Percentiles rank a stretch among this genome's conserved stretches.
Evolutionary conservation across 768 basidiomycete genomes (phyloP).

Genomic region (Pisolithus orientalis): DNA sequence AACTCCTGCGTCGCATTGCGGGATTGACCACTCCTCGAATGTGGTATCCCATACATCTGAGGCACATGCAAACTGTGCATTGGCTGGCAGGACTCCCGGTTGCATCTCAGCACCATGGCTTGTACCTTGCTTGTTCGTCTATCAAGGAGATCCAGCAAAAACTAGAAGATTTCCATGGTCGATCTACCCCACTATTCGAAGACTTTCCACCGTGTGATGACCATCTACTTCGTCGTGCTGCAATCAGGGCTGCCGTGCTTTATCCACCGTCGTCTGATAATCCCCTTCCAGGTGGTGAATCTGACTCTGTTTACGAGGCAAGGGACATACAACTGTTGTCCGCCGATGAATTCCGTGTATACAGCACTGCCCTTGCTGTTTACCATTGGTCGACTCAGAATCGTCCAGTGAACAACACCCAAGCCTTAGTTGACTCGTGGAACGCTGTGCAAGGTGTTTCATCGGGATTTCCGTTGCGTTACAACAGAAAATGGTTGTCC

Average conservation of each 20-base stretch:
- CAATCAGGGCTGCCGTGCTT: conserved; percentile 8
- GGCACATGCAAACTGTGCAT: conserved; percentile 30
- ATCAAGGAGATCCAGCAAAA: conserved; percentile 18
- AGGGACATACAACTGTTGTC: conserved; percentile 4
- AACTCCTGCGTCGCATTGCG: conserved; percentile 28
- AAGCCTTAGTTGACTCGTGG: not conserved
- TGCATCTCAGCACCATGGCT: conserved; percentile 25
- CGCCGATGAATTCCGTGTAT: conserved; percentile 8
- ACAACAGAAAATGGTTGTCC: conserved; percentile 16
- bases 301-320: conserved; percentile 3
- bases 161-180: conserved; percentile 4
- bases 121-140: conserved; percentile 13
- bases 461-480: conserved; percentile 2
- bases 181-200: conserved; percentile 2
- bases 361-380: conserved; percentile 4
- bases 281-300: not conserved
- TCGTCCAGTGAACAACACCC: not conserved
- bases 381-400: not conserved
- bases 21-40: conserved; percentile 25
- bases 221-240: conserved; percentile 11
- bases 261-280: conserved; percentile 6
- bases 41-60: conserved; percentile 31
- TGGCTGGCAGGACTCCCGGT: conserved; percentile 20
- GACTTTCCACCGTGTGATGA: conserved; percentile 9
- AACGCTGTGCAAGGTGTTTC: not conserved